Base-by-base conservation (phyloP, 2,329 filamentous ascomycete genomes). In the Tolypocladium ophioglossoides region DNA sequence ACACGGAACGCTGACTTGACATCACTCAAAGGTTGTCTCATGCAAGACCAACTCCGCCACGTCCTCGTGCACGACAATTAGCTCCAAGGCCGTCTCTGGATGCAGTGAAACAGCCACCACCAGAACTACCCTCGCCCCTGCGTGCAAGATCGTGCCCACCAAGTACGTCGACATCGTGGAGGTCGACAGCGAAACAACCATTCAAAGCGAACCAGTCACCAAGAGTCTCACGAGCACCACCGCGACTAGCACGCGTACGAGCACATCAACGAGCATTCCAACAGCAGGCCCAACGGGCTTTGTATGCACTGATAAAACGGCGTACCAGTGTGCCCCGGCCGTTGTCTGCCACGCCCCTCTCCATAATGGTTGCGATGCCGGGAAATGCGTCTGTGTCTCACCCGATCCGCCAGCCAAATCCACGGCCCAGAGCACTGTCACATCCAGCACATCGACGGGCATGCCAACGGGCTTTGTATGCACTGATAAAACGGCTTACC, bases 81-180 rank as follows among this genome's bases (percentile, higher is more conserved):
- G 30, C 24, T 49, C 46, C 27, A 32, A 2, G 18, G 18, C 30
- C 12, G 10, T 32, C 2, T 35, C 46, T 20, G 46, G 46, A n/a
- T 49, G 46, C 46, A 32, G 24, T 18, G 24, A 35, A 34, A 35
- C 18, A 9, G 46, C 24, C 2, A 34, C 46, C 3, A 35, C 30
- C 7, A 49, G 18, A 9, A 49, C 46, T 11, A 49, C 46, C 2
- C 24, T 49, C 24, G 46, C 46, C 14, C 7, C 46, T 30, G 27
- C 46, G 24, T 49, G 46, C 54, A 63, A 47, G 66, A 65, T 53
- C 54, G 54, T 50, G 66, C 63, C 54, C 58, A 55, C 22, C 64
- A 64, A 38, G 70, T 79, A 14, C 80, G 79, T 3, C 78, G 82
- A 61, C 66, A 81, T 22, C 12, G 30, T 49, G 24, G 46, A 49